phyloP scores from a whole-genome alignment of 352 stramenopile species.

The Globisporangium nunn region DNA sequence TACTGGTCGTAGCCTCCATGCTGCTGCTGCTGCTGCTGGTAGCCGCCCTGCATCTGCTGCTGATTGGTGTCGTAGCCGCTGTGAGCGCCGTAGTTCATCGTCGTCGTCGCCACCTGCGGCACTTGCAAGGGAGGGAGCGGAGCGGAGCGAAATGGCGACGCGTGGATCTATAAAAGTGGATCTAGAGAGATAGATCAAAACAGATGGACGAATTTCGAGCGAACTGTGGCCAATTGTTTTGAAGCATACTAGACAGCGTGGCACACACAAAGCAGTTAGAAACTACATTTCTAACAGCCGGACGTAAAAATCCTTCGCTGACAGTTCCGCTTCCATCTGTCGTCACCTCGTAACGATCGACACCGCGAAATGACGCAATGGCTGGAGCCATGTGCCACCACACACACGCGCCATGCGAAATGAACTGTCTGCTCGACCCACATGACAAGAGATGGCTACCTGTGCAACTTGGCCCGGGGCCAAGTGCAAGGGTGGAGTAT shows the following conservation, averaged over 20 bases:
- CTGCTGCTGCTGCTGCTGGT: slow-evolving; percentile 13
- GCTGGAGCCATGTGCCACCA: not conserved
- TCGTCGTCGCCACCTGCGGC: not conserved
- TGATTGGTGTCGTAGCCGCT: slow-evolving; percentile 21
- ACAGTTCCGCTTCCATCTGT: too few species aligned
- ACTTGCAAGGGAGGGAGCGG: not conserved
- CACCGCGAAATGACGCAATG: too few species aligned
- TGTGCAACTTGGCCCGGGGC: not conserved
- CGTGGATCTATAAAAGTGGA: not conserved
- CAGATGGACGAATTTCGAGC: not conserved
- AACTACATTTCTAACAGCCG: too few species aligned
- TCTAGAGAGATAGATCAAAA: not conserved
- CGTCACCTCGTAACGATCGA: too few species aligned
- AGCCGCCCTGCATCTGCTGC: not conserved
- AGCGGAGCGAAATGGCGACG: not conserved
- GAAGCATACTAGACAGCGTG: not conserved
- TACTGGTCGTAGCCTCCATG: slow-evolving; percentile 33
- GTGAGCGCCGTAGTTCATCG: slow-evolving; percentile 45
- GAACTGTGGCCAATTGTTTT: not conserved
- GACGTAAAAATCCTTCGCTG: too few species aligned
- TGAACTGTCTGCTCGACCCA: not conserved
- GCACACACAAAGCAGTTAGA: not conserved
- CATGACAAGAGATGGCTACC: not conserved
- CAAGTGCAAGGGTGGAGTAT: not conserved
- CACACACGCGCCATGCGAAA: too few species aligned